Evolutionary conservation across 2,329 filamentous ascomycete genomes (phyloP), one percentile per base, ranked within the genome.

Genomic region (Onygena corvina): DNA sequence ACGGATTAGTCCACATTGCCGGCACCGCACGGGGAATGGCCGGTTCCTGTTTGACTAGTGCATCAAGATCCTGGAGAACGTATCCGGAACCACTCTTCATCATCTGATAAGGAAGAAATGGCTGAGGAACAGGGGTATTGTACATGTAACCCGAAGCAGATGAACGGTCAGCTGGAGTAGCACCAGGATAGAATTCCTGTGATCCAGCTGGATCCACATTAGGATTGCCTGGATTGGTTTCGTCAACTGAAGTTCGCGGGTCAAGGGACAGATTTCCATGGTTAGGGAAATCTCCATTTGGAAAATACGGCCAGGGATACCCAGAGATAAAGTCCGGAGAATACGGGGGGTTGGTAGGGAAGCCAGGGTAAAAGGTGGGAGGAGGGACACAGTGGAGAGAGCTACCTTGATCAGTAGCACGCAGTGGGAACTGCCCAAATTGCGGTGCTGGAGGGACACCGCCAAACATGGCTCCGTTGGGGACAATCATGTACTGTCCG

Each of bases 21-120:
- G 90, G 90, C 40, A 98, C 89, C 46, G 92, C 90, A 54, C 79
- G 77, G 16, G 92, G 92, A 54, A 98, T 84, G 0, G 80, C 68
- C 14, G 92, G 92, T n/a, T 88, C 81, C 61, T 85, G 79, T 59
- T 81, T 73, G 36, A 86, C 72, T 45, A 89, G 67, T 16, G 76
- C 76, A 50, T 86, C 80, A 47, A 88, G 60, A 47, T 72, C 68
- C 54, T 68, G 67, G 45, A 70, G 55, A n/a, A 69, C 64, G 52
- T 72, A 72, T 8, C 68, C 68, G 40, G 62, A 68, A 0, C 64
- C 55, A 7, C 64, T 67, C 54, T 70, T 73, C 68, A 71, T 71
- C 58, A 71, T 66, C 54, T 73, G 69, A 23, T 61, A 60, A 3
- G 63, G 63, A 49, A 67, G 59, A 50, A 64, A 66, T 30, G 60